Evolutionary conservation across 2,329 filamentous ascomycete species (phyloP).

Genomic region (Xylariomycetidae sp.): DNA sequence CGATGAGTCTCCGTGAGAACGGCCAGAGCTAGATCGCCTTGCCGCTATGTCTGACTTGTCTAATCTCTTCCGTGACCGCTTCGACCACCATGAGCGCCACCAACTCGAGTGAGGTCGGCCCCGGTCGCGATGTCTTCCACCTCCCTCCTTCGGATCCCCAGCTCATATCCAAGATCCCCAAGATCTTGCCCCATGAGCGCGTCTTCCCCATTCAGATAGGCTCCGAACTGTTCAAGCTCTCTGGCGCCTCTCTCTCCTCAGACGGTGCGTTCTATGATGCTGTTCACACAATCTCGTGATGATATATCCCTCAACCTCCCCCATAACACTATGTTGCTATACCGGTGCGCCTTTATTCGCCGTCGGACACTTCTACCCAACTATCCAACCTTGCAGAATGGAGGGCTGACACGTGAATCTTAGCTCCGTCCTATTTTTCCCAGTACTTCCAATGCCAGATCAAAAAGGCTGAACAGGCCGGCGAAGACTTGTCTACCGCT

Average conservation of each 20-base stretch:
- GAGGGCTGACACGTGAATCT: constrained; percentile 12
- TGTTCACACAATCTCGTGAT: too few species aligned
- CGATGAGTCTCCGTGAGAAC: neutral
- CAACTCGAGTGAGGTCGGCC: constrained; percentile 23
- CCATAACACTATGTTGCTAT: too few species aligned
- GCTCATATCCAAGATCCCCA: constrained; percentile 43
- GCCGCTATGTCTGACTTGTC: neutral
- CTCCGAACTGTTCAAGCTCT: constrained; percentile 65
- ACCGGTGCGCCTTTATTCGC: too few species aligned
- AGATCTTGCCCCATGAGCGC: constrained; percentile 61
- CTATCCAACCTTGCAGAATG: constrained; percentile 3
- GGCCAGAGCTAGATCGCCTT: neutral
- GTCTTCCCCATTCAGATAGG: constrained; percentile 73
- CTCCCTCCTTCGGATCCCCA: constrained; percentile 25
- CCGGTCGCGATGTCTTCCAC: constrained; percentile 20
- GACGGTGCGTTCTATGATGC: constrained; percentile 54
- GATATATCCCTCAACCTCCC: neutral
- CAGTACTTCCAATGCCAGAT: constrained; percentile 87
- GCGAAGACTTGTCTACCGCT: constrained; percentile 40
- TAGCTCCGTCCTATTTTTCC: constrained; percentile 94
- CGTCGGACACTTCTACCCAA: too few species aligned
- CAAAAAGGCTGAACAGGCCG: constrained; percentile 52
- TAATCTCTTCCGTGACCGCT: constrained; percentile 6
- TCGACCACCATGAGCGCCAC: constrained; percentile 23
- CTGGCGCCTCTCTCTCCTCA: constrained; percentile 66